Evolutionary conservation across 1,139 yeast genomes (phyloP).

Genomic region (Hyphopichia pseudoburtonii): DNA sequence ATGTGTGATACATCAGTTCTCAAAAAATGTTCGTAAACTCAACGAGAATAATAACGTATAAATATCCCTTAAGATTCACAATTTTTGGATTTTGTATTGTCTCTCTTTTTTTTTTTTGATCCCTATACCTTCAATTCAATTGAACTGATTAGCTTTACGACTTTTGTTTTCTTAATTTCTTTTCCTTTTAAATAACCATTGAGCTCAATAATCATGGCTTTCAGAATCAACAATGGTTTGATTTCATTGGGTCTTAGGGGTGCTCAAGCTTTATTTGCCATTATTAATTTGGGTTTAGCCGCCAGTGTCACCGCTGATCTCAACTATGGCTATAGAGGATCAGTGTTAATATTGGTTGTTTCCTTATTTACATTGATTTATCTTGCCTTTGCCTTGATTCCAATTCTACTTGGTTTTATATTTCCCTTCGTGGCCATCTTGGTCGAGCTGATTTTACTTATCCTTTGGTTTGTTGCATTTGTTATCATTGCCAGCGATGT

Average conservation of each 20-base stretch:
- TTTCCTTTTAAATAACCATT: conserved; percentile 2
- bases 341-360: conserved; percentile 20
- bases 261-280: conserved; percentile 14
- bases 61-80: too few relatives aligned
- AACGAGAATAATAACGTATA: too few relatives aligned
- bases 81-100: too few relatives aligned
- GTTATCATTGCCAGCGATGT: conserved; percentile 24
- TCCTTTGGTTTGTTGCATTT: conserved; percentile 25
- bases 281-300: conserved; percentile 15
- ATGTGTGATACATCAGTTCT: too few relatives aligned
- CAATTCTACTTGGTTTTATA: conserved; percentile 8
- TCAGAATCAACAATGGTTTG: too few relatives aligned
- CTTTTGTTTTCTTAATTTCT: too few relatives aligned
- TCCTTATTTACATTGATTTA: conserved; percentile 24
- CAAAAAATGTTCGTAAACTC: too few relatives aligned
- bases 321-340: conserved; percentile 11
- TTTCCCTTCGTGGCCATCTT: conserved; percentile 16
- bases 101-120: too few relatives aligned
- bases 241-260: conserved; percentile 5
- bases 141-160: too few relatives aligned
- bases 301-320: conserved; percentile 13
- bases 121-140: too few relatives aligned
- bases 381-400: conserved; percentile 14
- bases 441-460: conserved; percentile 24
- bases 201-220: background rate